Conservation (phyloP, 1,139 yeast species). For the Oligophagozyma castellii region DNA sequence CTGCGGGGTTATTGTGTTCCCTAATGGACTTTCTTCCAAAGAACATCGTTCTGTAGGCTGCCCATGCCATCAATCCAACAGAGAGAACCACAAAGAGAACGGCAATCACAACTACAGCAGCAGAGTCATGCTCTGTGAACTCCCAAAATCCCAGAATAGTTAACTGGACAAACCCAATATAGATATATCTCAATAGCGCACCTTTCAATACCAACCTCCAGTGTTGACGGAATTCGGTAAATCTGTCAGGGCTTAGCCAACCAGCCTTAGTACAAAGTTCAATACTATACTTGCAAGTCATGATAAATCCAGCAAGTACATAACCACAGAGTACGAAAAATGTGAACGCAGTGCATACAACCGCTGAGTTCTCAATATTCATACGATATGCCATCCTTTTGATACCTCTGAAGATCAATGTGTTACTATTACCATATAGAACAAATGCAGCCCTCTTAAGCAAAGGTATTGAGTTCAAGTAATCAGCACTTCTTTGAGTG, state of each 20-base stretch:
- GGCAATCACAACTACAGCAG: constrained; percentile 63
- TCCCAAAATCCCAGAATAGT: constrained; percentile 62
- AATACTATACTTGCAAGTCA: constrained; percentile 36
- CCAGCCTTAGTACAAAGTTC: constrained; percentile 32
- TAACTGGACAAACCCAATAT: constrained; percentile 65
- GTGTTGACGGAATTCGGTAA: constrained; percentile 36
- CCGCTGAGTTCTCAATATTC: constrained; percentile 56
- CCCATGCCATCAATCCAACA: constrained; percentile 41
- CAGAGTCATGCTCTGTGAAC: constrained; percentile 54
- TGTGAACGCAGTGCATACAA: constrained; percentile 65
- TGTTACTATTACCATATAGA: constrained; percentile 31
- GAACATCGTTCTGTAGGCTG: constrained; percentile 42
- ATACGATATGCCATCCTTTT: constrained; percentile 57
- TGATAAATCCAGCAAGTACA: constrained; percentile 37
- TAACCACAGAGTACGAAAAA: constrained; percentile 60
- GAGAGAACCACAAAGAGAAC: constrained; percentile 45
- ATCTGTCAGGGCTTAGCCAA: constrained; percentile 34
- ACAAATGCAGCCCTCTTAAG: constrained; percentile 26
- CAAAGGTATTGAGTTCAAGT: constrained; percentile 12
- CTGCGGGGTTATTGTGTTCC: constrained; percentile 59
- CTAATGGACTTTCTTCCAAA: constrained; percentile 44
- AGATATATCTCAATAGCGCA: constrained; percentile 50
- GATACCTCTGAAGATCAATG: constrained; percentile 59
- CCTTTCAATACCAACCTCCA: constrained; percentile 53
- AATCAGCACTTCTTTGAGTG: constrained; percentile 52